A percentile compares a stretch with the other conserved stretches of the same genome.
Conservation (phyloP, 192 early-diverging fungal species). For the Backusella liffmaniae region DNA sequence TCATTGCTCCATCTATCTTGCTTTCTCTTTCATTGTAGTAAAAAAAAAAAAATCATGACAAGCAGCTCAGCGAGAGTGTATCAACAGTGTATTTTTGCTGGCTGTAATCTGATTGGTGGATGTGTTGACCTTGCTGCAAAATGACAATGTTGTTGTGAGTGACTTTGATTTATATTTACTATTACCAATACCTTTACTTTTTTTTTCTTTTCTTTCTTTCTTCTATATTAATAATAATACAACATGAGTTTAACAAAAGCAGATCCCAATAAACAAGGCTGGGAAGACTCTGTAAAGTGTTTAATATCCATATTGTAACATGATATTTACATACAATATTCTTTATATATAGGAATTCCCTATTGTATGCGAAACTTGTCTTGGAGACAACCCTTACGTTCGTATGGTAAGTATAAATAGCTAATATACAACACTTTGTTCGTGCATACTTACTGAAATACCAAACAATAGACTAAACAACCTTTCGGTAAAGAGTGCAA, state of each 20-base stretch:
- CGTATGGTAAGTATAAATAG: conserved; percentile 79
- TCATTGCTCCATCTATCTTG: too few species aligned
- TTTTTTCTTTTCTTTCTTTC: not conserved
- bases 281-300: conserved; percentile 56
- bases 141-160: too few species aligned
- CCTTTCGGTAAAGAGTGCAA: conserved; percentile 76
- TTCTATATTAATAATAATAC: not conserved
- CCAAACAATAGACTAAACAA: conserved; percentile 60
- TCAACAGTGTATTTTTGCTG: too few species aligned
- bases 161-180: not conserved
- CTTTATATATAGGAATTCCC: conserved; percentile 58
- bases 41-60: too few species aligned
- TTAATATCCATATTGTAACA: not conserved
- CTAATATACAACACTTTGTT: not conserved
- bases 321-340: too few species aligned
- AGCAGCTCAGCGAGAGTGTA: too few species aligned
- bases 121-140: too few species aligned
- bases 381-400: conserved; percentile 97
- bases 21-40: too few species aligned
- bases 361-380: conserved; percentile 94
- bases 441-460: not conserved
- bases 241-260: conserved; percentile 47
- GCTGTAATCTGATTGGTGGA: too few species aligned
- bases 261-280: conserved; percentile 61
- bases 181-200: not conserved